Base-by-base conservation (phyloP, 179 eudicot species). In the Beta macrorhiza region DNA sequence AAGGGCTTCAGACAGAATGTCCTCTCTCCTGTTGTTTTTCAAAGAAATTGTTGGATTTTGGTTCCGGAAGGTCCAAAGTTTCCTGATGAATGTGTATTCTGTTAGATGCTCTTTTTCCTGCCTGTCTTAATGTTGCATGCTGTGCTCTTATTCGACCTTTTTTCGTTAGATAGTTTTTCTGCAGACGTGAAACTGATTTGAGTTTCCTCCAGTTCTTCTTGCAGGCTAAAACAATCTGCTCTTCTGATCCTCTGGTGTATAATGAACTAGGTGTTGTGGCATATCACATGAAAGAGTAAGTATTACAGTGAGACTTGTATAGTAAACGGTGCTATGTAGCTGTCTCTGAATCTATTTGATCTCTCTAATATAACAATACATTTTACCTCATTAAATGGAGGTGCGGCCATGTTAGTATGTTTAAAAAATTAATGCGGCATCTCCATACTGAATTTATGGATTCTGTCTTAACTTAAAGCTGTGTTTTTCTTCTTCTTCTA, bases 221-320 rank as follows among this genome's bases (percentile, higher is more conserved):
- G 93, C 99, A 95, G 93, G 97, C 98, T 67, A 91, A 90, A 82
- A 51, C 87, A 68, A 88, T 91, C 70, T 95, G 99, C 81, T 90
- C 93, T 67, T 89, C 96, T 12, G 99, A 95, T 91, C 99, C 99
- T 83, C 93, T 92, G 83, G 98, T 95, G 74, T 92, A 87, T 85
- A 95, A 95, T 82, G 99, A 95, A 84, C 94, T 93, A 80, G 99
- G 99, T 51, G 98, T 92, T 82, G 98, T 92, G 79, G 91, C 99
- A 63, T 92, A 95, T 89, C 93, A 92, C 85, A 91, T 90, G 93
- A 92, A 93, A 81, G 97, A 93, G 98, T 95, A 90, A 87, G 93
- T 72, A 80, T 7, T 22, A 59, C 63, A n/a, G 10, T 52, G n/a
- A 37, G 68, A 32, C 45, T 67, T 29, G 58, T 49, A 25, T 17